Evolutionary conservation across 345 rosid genomes (phyloP), one percentile per base, ranked within the genome.

Genomic region (Gossypium thurberi): DNA sequence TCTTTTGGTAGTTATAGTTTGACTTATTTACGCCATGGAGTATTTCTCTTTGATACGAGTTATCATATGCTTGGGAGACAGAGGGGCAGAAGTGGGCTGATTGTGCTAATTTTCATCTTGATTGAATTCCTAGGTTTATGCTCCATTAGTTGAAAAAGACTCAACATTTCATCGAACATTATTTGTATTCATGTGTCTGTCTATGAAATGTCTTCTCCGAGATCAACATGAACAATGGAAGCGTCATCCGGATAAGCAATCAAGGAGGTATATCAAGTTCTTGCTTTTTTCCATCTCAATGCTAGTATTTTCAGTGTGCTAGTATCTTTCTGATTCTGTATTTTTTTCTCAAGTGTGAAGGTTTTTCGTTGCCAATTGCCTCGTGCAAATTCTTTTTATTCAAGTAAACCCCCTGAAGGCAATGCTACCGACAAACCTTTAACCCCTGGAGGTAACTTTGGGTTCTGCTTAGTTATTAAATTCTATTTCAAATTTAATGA

Each of bases 171-270:
- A 92, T 81, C 85, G 99, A 67, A 84, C 89, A 4, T 60, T 89
- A 46, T 92, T 86, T 73, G 84, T 94, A 67, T 92, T 94, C 83
- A 85, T 92, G 86, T 94, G 99, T 80, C 75, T 85, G 3, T 87
- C 91, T 11, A 90, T 94, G 98, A 67, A 88, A 46, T 94, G 97
- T 86, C 93, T 94, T 15, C 87, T 82, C 60, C 92, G 88, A 71
- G 97, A 90, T 83, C 98, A 94, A 78, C 95, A 92, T 75, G 97
- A 87, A 69, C 98, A 94, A 80, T 90, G 97, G 94, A 94, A 87
- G 82, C 88, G 84, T 55, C 69, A 44, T 0, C 91, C 88, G 0
- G 88, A 86, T 71, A 84, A 75, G 55, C 79, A 84, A 70, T 82
- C 78, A 60, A 82, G 97, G 56, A 89, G 98, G 98, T 91, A 84